Conservation (phyloP, 2,329 filamentous ascomycete species). For the Fusarium sp. region DNA sequence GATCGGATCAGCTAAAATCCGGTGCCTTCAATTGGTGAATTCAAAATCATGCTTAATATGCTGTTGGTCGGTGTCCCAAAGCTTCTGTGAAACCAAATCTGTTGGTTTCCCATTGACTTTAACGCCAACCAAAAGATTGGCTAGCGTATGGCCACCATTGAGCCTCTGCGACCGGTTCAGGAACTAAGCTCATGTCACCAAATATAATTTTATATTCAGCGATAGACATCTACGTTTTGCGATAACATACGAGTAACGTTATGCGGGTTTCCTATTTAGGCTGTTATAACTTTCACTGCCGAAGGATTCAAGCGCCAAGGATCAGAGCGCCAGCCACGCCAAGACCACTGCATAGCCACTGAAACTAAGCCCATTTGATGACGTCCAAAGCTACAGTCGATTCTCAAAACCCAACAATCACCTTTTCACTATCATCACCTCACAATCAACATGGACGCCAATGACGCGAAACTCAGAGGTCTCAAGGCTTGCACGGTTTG, state of each 20-base stretch:
- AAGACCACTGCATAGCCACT: neutral
- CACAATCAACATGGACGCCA: neutral
- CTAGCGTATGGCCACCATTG: fast-evolving
- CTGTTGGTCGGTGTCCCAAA: neutral
- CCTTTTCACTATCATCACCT: neutral
- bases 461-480: neutral
- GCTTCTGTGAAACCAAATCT: neutral
- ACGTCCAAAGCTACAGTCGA: neutral
- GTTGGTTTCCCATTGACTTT: no score
- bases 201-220: neutral
- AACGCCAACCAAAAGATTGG: no score
- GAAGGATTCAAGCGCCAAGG: neutral
- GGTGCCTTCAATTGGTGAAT: neutral
- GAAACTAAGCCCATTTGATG: neutral
- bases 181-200: neutral
- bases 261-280: neutral
- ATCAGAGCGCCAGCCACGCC: neutral
- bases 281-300: neutral
- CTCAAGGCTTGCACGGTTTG: conserved; percentile 16
- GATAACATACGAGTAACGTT: neutral
- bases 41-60: neutral
- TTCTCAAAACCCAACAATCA: neutral
- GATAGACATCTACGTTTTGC: neutral
- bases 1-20: neutral
- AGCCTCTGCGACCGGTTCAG: no score